phyloP scores from a whole-genome alignment of 139 green algal species.

The Dunaliella primolecta region DNA sequence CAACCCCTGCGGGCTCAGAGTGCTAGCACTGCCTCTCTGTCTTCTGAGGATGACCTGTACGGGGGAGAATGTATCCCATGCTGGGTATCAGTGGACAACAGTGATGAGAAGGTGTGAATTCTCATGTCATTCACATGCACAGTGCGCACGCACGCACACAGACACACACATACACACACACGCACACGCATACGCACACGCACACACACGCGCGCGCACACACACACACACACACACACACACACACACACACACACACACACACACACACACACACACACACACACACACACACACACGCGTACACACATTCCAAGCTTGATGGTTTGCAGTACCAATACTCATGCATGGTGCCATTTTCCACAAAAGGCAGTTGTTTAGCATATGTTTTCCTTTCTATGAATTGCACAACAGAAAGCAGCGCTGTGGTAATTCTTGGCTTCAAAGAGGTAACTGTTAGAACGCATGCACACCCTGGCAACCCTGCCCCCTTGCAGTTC shows the following conservation, averaged over 20 bases:
- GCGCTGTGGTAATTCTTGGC: too few species aligned
- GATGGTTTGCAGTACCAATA: too few species aligned
- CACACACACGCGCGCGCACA: not conserved
- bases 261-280: not conserved
- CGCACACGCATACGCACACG: not conserved
- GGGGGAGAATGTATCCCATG: not conserved
- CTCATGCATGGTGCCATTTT: too few species aligned
- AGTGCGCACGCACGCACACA: not conserved
- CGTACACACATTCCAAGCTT: not conserved
- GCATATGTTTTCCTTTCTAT: too few species aligned
- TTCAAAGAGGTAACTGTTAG: too few species aligned
- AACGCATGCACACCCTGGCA: too few species aligned
- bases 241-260: not conserved
- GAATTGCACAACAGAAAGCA: too few species aligned
- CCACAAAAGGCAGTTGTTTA: too few species aligned
- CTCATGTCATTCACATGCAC: too few species aligned
- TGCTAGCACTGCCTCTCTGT: too few species aligned
- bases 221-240: not conserved
- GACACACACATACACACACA: not conserved
- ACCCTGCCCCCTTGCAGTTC: not conserved
- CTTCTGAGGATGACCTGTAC: too few species aligned
- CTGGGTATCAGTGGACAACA: not conserved
- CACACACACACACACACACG: not conserved
- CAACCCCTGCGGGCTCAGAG: too few species aligned
- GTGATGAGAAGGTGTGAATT: not conserved